Evolutionary conservation across 1,284 basidiomycete species (phyloP).

Genomic region (Ceratobasidium sp.): DNA sequence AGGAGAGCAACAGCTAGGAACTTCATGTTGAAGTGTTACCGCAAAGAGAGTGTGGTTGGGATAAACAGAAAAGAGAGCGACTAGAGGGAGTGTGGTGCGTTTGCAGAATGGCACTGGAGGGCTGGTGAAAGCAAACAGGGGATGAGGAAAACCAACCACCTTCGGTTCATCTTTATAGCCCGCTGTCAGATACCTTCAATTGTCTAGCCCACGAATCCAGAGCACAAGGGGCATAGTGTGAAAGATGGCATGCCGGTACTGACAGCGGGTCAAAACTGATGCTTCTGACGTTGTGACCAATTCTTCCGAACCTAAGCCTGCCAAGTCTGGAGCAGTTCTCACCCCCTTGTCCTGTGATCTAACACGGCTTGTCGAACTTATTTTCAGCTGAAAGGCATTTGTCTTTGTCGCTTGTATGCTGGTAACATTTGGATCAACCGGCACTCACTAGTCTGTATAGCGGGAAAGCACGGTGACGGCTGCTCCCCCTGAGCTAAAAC

Average conservation of each 20-base stretch:
- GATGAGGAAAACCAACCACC: not conserved
- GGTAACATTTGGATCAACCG: not conserved
- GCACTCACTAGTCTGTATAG: not conserved
- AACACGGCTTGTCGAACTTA: not conserved
- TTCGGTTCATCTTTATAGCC: constrained; percentile 15
- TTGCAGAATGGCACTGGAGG: constrained; percentile 16
- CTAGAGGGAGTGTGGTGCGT: constrained; percentile 35
- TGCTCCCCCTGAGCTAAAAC: too few species aligned
- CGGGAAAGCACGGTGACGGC: too few species aligned
- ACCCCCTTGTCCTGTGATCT: not conserved
- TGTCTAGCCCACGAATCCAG: not conserved
- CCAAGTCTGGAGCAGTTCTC: not conserved
- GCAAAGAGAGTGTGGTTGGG: constrained; percentile 13
- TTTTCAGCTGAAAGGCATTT: not conserved
- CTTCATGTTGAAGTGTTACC: constrained; percentile 14
- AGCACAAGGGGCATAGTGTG: not conserved
- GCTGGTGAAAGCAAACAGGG: not conserved
- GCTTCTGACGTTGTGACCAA: not conserved
- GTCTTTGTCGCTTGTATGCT: not conserved
- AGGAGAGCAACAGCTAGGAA: constrained; percentile 20
- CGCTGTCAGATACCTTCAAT: not conserved
- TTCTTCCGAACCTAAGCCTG: not conserved
- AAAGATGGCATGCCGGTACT: constrained; percentile 4
- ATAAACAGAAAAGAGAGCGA: not conserved
- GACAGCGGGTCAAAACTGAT: not conserved